Evolutionary conservation across 176 grass and related monocot species (phyloP).

Genomic region (Aegilops speltoides): DNA sequence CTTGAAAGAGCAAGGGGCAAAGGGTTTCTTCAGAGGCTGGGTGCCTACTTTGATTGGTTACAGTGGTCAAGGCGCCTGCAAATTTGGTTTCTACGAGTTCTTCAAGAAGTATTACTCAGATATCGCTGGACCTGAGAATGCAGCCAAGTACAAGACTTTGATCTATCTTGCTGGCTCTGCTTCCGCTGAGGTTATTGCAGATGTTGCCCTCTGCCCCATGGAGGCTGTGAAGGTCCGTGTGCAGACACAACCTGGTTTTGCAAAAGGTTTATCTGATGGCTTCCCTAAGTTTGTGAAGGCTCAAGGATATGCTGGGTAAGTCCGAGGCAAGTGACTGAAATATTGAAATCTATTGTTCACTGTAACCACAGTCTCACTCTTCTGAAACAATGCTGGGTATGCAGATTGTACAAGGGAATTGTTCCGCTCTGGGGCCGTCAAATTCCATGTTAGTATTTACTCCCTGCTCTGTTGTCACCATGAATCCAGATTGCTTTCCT

Average conservation of each 20-base stretch:
- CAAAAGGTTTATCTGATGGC: constrained; percentile 70
- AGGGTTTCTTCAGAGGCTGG: constrained; percentile 78
- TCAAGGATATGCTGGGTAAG: constrained; percentile 74
- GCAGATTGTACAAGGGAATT: constrained; percentile 83
- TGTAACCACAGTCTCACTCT: neutral
- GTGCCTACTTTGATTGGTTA: constrained; percentile 69
- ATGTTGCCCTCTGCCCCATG: constrained; percentile 78
- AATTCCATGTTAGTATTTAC: constrained; percentile 63
- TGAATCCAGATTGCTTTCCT: neutral
- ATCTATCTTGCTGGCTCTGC: constrained; percentile 75
- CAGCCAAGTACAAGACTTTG: constrained; percentile 76
- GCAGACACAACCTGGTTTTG: constrained; percentile 76
- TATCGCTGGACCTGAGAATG: constrained; percentile 61
- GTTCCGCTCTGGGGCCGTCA: constrained; percentile 83
- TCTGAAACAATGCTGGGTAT: constrained; percentile 18
- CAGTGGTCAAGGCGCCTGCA: constrained; percentile 68
- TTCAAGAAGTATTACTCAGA: constrained; percentile 85
- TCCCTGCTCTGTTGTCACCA: neutral
- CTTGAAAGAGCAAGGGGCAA: constrained; percentile 75
- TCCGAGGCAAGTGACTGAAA: neutral
- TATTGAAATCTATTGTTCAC: neutral
- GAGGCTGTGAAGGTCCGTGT: constrained; percentile 83
- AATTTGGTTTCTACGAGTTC: constrained; percentile 75
- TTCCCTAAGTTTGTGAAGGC: constrained; percentile 72
- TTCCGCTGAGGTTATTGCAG: constrained; percentile 76